Conservation (phyloP, 306 rosid genomes). For the Quercus robur region DNA sequence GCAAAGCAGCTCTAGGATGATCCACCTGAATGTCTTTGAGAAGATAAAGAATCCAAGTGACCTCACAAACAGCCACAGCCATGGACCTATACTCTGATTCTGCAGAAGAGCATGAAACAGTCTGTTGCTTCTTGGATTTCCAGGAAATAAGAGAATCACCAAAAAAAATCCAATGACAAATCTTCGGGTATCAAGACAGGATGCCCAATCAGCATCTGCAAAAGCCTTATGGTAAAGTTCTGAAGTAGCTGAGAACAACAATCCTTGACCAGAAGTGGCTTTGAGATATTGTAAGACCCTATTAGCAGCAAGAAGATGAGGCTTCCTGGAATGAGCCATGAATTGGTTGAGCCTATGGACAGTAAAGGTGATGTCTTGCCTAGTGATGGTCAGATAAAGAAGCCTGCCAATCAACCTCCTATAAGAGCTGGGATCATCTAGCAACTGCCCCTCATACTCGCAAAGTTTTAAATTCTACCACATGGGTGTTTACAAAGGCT, state of each 20-base stretch:
- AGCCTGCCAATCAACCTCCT: neutral
- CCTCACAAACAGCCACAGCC: neutral
- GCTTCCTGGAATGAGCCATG: neutral
- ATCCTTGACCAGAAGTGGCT: neutral
- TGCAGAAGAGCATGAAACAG: neutral
- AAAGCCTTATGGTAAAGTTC: neutral
- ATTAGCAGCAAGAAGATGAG: neutral
- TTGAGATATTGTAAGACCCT: neutral
- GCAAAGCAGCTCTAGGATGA: too few species aligned
- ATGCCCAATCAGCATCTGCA: neutral
- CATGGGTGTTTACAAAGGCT: neutral
- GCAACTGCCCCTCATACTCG: neutral
- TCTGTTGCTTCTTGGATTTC: neutral
- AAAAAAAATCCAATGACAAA: neutral
- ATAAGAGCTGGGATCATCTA: neutral
- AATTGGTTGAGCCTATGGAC: neutral
- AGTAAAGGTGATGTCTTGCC: neutral
- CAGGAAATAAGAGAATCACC: neutral
- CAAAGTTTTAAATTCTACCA: neutral
- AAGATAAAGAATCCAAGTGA: neutral
- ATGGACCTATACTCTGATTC: neutral
- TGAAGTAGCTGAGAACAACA: neutral
- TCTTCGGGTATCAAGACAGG: neutral
- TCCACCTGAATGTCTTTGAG: too few species aligned
- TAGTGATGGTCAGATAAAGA: neutral